Evolutionary conservation across 805 yeast genomes (phyloP).

Genomic region (Sugiyamaella chiloensis): DNA sequence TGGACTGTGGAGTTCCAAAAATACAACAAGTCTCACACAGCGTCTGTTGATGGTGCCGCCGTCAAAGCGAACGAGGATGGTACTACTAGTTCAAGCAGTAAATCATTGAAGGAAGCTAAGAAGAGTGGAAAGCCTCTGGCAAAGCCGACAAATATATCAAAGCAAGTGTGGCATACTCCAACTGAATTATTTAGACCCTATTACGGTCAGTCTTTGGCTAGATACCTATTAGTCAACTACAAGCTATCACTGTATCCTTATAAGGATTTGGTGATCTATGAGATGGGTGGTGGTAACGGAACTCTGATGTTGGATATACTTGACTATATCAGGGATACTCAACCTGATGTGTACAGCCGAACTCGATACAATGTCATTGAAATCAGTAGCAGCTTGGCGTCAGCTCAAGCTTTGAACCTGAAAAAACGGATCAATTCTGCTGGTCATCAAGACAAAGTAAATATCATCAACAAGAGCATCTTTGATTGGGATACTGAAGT

Average conservation of each 20-base stretch:
- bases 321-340: slow-evolving; percentile 55
- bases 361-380: slow-evolving; percentile 72
- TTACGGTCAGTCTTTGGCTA: slow-evolving; percentile 83
- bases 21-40: slow-evolving; percentile 39
- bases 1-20: slow-evolving; percentile 57
- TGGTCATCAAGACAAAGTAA: slow-evolving; percentile 55
- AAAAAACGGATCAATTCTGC: slow-evolving; percentile 33
- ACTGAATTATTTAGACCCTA: slow-evolving; percentile 78
- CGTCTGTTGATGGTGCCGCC: slow-evolving; percentile 14
- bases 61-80: too few relatives aligned
- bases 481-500: slow-evolving; percentile 66
- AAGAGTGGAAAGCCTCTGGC: not conserved
- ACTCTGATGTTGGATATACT: slow-evolving; percentile 75
- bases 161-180: slow-evolving; percentile 86
- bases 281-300: slow-evolving; percentile 90
- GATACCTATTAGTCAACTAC: slow-evolving; percentile 70
- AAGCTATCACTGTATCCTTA: slow-evolving; percentile 66
- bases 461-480: slow-evolving; percentile 69
- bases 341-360: slow-evolving; percentile 69
- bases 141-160: slow-evolving; percentile 33
- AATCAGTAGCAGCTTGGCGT: slow-evolving; percentile 60
- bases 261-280: slow-evolving; percentile 71
- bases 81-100: not conserved
- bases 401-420: slow-evolving; percentile 45
- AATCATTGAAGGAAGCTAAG: slow-evolving; percentile 2